Evolutionary conservation across 2,329 filamentous ascomycete species (phyloP).

Genomic region (Sporothrix globosa): DNA sequence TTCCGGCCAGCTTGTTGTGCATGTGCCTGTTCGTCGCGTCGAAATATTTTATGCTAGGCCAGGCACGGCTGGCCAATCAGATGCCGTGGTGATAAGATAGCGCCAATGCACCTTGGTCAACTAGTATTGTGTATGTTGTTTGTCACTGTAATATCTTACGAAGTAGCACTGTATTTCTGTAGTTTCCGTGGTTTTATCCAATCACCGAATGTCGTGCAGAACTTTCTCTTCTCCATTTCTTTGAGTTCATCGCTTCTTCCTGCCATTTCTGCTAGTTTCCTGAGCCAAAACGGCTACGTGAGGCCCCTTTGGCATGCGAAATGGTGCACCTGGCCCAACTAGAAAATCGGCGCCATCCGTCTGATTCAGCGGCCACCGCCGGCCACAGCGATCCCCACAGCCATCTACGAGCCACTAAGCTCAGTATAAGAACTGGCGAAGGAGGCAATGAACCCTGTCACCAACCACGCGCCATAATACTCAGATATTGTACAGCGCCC

Average conservation of each 20-base stretch:
- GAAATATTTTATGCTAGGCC: constrained; percentile 34
- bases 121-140: too few relatives aligned
- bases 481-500: too few relatives aligned
- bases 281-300: background rate
- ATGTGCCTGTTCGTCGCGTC: constrained; percentile 26
- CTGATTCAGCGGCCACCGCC: constrained; percentile 32
- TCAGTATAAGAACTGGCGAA: background rate
- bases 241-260: background rate
- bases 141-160: too few relatives aligned
- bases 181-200: too few relatives aligned
- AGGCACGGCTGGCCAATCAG: constrained; percentile 32
- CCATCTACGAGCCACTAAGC: constrained; percentile 5
- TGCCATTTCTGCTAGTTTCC: background rate
- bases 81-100: constrained; percentile 33
- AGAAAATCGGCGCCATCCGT: constrained; percentile 30
- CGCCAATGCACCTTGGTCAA: background rate
- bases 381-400: background rate
- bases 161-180: too few relatives aligned
- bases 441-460: background rate
- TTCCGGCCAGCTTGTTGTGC: background rate
- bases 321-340: background rate
- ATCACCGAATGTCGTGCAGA: background rate
- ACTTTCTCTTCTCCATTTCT: background rate
- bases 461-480: background rate
- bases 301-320: background rate